These are phyloP conservation scores for Delonix regia DNA, from an alignment of 306 rosid species.

Conservation along the genomic window DNA sequence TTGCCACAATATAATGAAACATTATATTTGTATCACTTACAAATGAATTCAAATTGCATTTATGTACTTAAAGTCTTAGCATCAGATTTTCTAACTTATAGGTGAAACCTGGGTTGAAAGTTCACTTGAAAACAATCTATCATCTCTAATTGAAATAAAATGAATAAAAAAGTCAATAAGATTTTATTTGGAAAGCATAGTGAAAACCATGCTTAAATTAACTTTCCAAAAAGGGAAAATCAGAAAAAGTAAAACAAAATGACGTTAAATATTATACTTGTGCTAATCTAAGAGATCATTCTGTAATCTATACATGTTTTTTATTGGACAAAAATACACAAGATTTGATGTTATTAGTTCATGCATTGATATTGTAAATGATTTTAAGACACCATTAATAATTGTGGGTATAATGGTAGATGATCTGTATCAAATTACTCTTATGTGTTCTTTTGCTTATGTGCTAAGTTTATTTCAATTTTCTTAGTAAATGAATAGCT, in stretches of 20 bases:
- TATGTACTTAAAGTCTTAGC: neutral
- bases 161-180: neutral
- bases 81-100: conserved; percentile 26
- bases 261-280: conserved; percentile 5
- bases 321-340: neutral
- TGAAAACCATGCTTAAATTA: conserved; percentile 4
- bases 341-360: conserved; percentile 25
- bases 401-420: neutral
- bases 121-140: conserved; percentile 4
- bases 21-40: neutral
- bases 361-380: neutral
- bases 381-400: conserved; percentile 7
- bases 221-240: conserved; percentile 8
- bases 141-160: conserved; percentile 4
- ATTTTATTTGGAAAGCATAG: conserved; percentile 11
- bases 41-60: conserved; percentile 2
- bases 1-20: conserved; percentile 11
- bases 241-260: conserved; percentile 5
- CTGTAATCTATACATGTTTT: neutral
- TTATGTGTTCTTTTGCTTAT: neutral
- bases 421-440: neutral
- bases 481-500: neutral
- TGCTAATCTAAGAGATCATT: conserved; percentile 26
- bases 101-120: neutral
- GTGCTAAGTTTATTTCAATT: neutral